These are phyloP conservation scores for Clonostachys rosea DNA, from an alignment of 2,329 filamentous ascomycete species.

Conservation along the genomic window DNA sequence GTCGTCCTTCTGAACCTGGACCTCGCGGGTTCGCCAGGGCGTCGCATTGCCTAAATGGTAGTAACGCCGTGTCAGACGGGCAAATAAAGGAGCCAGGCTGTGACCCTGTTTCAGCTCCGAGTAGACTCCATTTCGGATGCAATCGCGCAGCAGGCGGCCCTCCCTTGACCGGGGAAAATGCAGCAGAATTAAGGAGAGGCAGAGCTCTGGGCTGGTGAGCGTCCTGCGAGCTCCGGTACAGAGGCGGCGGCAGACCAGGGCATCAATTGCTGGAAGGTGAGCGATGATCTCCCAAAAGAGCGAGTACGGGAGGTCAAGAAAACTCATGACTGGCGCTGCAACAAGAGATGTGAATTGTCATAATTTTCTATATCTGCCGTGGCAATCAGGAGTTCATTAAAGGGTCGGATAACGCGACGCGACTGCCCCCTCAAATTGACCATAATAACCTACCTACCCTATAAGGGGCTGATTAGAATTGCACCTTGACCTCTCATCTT, in stretches of 20 bases:
- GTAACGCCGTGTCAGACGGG: constrained; percentile 48
- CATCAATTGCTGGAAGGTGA: constrained; percentile 42
- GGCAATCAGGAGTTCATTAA: too few species aligned
- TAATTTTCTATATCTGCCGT: too few species aligned
- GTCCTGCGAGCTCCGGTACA: constrained; percentile 40
- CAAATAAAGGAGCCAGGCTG: constrained; percentile 37
- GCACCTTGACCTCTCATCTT: too few species aligned
- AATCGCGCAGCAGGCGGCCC: constrained; percentile 28
- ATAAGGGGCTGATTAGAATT: too few species aligned
- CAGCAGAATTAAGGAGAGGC: constrained; percentile 38
- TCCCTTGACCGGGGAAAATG: constrained; percentile 51
- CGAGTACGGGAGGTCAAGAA: constrained; percentile 48
- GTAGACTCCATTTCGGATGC: constrained; percentile 3
- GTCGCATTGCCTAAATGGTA: constrained; percentile 42
- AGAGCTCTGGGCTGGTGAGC: constrained; percentile 42
- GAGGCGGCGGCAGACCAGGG: constrained; percentile 46
- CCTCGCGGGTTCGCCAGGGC: constrained; percentile 25
- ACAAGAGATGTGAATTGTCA: too few species aligned
- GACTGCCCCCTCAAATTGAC: too few species aligned
- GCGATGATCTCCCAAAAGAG: constrained; percentile 50
- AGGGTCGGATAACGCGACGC: too few species aligned
- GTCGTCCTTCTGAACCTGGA: constrained; percentile 10
- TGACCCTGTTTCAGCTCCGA: not conserved
- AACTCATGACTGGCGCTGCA: constrained; percentile 16
- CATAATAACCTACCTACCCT: too few species aligned